Percentiles rank a stretch among this genome's conserved stretches.
These are phyloP conservation scores for Pestalotiopsis sp. DNA, from an alignment of 2,329 filamentous ascomycete genomes.

Conservation along the genomic window DNA sequence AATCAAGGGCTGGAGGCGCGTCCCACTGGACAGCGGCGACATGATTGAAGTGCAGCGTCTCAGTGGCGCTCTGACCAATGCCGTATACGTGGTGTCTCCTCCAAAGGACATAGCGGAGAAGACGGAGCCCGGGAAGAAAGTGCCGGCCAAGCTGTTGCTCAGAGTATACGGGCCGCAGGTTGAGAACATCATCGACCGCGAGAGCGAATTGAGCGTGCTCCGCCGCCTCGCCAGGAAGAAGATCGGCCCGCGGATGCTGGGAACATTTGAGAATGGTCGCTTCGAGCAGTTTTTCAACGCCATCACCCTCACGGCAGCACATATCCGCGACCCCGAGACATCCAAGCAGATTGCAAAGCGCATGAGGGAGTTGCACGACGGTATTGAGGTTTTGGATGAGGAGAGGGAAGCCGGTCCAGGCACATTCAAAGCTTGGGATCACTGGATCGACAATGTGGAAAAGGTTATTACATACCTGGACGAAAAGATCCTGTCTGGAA, in stretches of 20 bases:
- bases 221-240: conserved; percentile 85
- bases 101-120: conserved; percentile 61
- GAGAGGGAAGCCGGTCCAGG: conserved; percentile 80
- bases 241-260: conserved; percentile 88
- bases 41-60: conserved; percentile 73
- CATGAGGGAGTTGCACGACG: conserved; percentile 94
- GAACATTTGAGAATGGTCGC: conserved; percentile 91
- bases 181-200: conserved; percentile 92
- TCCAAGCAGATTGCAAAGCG: conserved; percentile 94
- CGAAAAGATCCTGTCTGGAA: conserved; percentile 57
- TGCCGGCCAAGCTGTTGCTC: conserved; percentile 73
- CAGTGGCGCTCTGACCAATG: conserved; percentile 93
- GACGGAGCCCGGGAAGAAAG: conserved; percentile 42
- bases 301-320: conserved; percentile 73
- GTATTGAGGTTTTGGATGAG: conserved; percentile 79
- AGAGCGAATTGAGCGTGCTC: conserved; percentile 85
- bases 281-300: conserved; percentile 96
- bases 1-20: conserved; percentile 87
- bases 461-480: conserved; percentile 62
- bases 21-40: conserved; percentile 72
- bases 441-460: conserved; percentile 74
- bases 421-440: conserved; percentile 94
- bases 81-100: conserved; percentile 91
- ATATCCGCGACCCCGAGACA: conserved; percentile 80
- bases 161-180: conserved; percentile 95